Conservation (phyloP, 805 yeast species). For the Hanseniaspora jakobsenii region DNA sequence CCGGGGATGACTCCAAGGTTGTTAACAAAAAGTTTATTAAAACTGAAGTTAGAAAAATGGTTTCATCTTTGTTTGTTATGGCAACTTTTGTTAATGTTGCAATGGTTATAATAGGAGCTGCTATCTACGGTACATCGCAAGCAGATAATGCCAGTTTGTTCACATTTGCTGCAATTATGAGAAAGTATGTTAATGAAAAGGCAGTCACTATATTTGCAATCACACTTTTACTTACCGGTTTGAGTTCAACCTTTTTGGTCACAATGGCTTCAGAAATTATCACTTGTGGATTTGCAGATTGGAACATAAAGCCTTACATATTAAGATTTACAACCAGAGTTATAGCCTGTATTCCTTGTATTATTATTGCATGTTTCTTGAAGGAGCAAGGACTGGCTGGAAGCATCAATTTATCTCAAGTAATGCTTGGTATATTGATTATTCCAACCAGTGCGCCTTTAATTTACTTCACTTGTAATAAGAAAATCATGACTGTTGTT, state of each 20-base stretch:
- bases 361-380: slow-evolving; percentile 56
- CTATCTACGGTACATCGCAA: slow-evolving; percentile 56
- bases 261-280: slow-evolving; percentile 90
- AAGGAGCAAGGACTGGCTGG: slow-evolving; percentile 61
- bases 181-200: slow-evolving; percentile 48
- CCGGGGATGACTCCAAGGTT: slow-evolving; percentile 17
- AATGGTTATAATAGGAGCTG: slow-evolving; percentile 67
- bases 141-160: slow-evolving; percentile 71
- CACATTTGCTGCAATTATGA: slow-evolving; percentile 56
- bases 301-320: slow-evolving; percentile 71
- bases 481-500: slow-evolving; percentile 51
- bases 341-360: slow-evolving; percentile 71
- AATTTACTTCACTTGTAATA: slow-evolving; percentile 65
- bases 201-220: slow-evolving; percentile 78
- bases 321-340: slow-evolving; percentile 66
- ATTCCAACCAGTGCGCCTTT: slow-evolving; percentile 81
- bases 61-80: slow-evolving; percentile 70
- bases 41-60: slow-evolving; percentile 62
- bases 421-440: slow-evolving; percentile 62
- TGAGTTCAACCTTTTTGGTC: slow-evolving; percentile 83
- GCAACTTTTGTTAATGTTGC: slow-evolving; percentile 78
- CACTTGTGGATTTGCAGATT: slow-evolving; percentile 74
- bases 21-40: slow-evolving; percentile 63
- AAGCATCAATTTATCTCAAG: slow-evolving; percentile 75
- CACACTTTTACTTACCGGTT: slow-evolving; percentile 73